A percentile compares a stretch with the other conserved stretches of the same genome.
Evolutionary conservation across 139 green algal species (phyloP).

Genomic region (Chlorella sp.): DNA sequence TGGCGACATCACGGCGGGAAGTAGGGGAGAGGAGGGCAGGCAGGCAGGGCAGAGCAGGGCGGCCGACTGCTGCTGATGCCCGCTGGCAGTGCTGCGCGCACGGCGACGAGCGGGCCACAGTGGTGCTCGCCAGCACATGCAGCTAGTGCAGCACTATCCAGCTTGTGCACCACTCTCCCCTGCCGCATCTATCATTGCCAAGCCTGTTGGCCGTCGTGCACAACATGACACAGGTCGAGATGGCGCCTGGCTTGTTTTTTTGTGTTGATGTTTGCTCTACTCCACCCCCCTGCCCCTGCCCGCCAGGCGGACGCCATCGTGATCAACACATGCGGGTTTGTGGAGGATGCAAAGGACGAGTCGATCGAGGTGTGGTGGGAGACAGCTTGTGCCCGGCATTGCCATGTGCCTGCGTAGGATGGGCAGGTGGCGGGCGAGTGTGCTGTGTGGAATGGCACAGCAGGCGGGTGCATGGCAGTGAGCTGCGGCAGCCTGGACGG

Average conservation of each 20-base stretch:
- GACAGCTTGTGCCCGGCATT: neutral
- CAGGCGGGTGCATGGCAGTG: neutral
- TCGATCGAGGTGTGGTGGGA: slow-evolving; percentile 69
- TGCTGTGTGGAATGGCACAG: neutral
- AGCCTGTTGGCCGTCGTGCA: too few relatives aligned
- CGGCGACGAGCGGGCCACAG: too few relatives aligned
- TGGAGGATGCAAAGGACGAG: slow-evolving; percentile 92
- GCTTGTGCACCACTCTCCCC: too few relatives aligned
- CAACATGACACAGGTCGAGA: too few relatives aligned
- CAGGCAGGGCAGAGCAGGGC: too few relatives aligned
- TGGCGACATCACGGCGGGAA: too few relatives aligned
- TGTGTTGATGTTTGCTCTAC: neutral
- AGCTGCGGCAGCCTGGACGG: too few relatives aligned
- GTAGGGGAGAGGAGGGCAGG: too few relatives aligned
- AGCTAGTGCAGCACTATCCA: neutral
- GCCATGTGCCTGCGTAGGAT: too few relatives aligned
- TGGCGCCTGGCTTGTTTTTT: neutral
- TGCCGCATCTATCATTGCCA: too few relatives aligned
- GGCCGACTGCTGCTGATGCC: neutral
- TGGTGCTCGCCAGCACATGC: neutral
- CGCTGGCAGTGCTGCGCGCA: neutral
- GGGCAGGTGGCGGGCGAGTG: too few relatives aligned
- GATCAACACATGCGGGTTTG: slow-evolving; percentile 92
- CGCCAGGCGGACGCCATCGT: slow-evolving; percentile 82
- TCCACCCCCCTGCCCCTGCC: neutral